Base-by-base conservation (phyloP, 1,284 basidiomycete genomes). In the Ganoderma lingzhi region DNA sequence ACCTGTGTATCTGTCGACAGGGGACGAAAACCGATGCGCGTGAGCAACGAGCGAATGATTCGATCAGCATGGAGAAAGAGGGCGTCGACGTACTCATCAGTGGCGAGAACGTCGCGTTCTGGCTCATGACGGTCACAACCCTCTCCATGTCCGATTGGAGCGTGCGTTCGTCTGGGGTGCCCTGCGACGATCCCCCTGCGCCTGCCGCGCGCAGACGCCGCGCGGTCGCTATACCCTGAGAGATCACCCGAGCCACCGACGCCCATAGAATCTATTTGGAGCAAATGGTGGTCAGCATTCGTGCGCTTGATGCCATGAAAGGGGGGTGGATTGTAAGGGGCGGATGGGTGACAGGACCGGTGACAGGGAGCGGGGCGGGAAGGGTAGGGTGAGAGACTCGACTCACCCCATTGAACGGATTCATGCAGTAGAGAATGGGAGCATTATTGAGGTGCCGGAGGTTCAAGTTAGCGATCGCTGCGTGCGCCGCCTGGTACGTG, bases 371-470 rank as follows among this genome's bases (percentile, higher is more conserved):
- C 8, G 32, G 17, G 19, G n/a, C 19, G 37, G 35, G 58, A 42
- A 61, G 6, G 59, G 4, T 14, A 28, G 37, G 59, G 39, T 19
- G 37, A 6, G 23, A 58, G 28, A 58, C 2, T 19, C 15, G 41
- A 66, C 70, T 60, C 64, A 73, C 72, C 61, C 66, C 72, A 37
- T 67, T 62, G 69, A 70, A 73, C 41, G 72, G 72, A 61, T 71
- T 73, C 48, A 73, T 68, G 28, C 65, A 69, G 56, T n/a, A 53
- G 8, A 73, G 69, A 35, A 68, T 62, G 37, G 60, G 66, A 42
- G 62, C 44, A 23, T 70, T 65, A 5, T 28, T 65, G 51, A 73
- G 45, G 8, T 62, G 48, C 35, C 69, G 66, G 37, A 71, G 58
- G 23, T 63, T 44, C 56, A 73, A 45, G 39, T 63, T 44, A 32